Evolutionary conservation across 768 basidiomycete species (phyloP), one percentile per base, ranked within the genome.

Genomic region (Mycena polygramma): DNA sequence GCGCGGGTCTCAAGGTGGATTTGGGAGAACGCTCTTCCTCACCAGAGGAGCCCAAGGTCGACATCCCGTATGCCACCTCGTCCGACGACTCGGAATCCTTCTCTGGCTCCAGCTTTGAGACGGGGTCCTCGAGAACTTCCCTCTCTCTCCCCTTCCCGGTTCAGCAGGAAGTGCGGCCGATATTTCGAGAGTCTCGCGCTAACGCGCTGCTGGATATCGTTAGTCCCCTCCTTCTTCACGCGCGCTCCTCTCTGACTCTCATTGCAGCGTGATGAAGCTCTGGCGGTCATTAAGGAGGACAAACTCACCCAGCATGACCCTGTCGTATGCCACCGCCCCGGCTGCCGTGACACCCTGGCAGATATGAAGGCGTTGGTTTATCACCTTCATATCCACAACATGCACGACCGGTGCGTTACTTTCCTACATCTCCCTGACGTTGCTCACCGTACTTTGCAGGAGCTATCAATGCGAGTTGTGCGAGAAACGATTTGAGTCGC

Each of bases 311-410:
- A 79, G 52, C 73, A 41, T 17, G 58, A 68, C 4, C 52, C 66
- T 20, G 63, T 69, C 20, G 63, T 66, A 20, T 72, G 71, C 71
- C 63, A 68, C 63, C 71, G 71, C 11, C 63, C 71, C n/a, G 63
- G 63, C 67, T 68, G 70, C 24, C 74, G 75, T 17, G 83, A 88
- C 77, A 79, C 81, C 10, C 74, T 89, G 24, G 76, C 78, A 7
- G 79, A 80, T 59, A 80, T 83, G 63, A 82, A 82, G 70, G 84
- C 85, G 22, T 80, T 89, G 57, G 84, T 83, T 72, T 87, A 81
- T 73, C 89, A 89, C 73, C 76, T 89, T 24, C 87, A 90, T 71
- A 86, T 89, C 57, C 89, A 89, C 75, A 85, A 88, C 71, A 83
- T 89, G 39, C 80, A 83, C 39, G 85, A 87, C 62, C 72, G 78